These are phyloP conservation scores for Apiotrichum veenhuisii DNA, from an alignment of 1,284 basidiomycete genomes.

Conservation along the genomic window DNA sequence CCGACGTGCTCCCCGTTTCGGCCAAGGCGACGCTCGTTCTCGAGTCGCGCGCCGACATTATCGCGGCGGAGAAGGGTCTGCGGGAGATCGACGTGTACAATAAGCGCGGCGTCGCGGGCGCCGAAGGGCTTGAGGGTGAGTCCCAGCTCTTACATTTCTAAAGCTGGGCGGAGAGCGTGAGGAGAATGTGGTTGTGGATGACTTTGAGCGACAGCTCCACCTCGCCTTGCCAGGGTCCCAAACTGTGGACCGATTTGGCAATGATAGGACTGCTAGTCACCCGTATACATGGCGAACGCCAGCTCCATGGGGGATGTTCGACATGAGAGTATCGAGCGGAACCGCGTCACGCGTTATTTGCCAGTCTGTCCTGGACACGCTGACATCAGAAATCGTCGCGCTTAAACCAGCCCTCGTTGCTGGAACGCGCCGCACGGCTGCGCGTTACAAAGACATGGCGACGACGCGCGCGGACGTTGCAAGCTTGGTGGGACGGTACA, in stretches of 20 bases:
- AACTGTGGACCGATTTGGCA: no score
- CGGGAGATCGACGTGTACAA: conserved; percentile 38
- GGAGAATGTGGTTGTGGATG: no score
- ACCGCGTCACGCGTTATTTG: no score
- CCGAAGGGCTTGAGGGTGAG: conserved; percentile 37
- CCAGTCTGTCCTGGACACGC: background rate
- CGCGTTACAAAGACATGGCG: conserved; percentile 17
- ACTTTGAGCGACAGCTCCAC: no score
- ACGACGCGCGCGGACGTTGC: conserved; percentile 24
- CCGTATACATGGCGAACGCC: no score
- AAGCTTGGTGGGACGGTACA: conserved; percentile 31
- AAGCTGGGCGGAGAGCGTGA: no score
- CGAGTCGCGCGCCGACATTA: conserved; percentile 36
- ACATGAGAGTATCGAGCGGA: no score
- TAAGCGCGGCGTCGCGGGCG: conserved; percentile 31
- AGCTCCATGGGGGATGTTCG: background rate
- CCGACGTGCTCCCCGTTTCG: conserved; percentile 27
- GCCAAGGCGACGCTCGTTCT: conserved; percentile 37
- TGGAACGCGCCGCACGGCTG: conserved; percentile 11
- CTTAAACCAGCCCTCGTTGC: conserved; percentile 22
- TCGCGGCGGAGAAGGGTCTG: conserved; percentile 35
- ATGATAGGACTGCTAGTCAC: no score
- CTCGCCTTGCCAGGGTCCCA: no score
- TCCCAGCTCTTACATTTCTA: no score
- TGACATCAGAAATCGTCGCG: conserved; percentile 28